Percentiles rank a stretch among this genome's conserved stretches.
phyloP scores from a whole-genome alignment of 2,329 filamentous ascomycete species.

The Ascomycota sp. region DNA sequence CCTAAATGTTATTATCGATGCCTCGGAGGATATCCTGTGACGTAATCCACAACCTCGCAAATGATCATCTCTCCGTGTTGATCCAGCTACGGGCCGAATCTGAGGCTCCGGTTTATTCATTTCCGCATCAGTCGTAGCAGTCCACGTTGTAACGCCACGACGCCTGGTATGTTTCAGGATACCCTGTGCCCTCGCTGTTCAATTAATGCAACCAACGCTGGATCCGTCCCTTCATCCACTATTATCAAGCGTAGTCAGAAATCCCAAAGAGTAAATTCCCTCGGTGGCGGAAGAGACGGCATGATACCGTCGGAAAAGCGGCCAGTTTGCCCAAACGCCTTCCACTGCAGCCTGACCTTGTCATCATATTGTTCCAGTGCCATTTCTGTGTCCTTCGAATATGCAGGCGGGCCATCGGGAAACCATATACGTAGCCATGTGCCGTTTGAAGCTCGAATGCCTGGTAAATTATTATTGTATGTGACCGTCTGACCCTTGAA shows the following conservation, averaged over 20 bases:
- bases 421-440: constrained; percentile 50
- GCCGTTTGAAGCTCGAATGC: constrained; percentile 28
- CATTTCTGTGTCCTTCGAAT: constrained; percentile 42
- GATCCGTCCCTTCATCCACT: too few species aligned
- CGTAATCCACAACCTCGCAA: too few species aligned
- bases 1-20: constrained; percentile 62
- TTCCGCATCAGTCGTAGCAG: too few species aligned
- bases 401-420: constrained; percentile 45
- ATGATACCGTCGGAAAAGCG: constrained; percentile 50
- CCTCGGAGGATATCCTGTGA: constrained; percentile 31
- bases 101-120: too few species aligned
- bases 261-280: constrained; percentile 56
- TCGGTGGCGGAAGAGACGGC: constrained; percentile 57
- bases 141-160: too few species aligned
- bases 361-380: constrained; percentile 35
- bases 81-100: too few species aligned
- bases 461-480: constrained; percentile 32
- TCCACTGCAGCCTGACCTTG: constrained; percentile 41
- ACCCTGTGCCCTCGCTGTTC: too few species aligned
- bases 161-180: too few species aligned
- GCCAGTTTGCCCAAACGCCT: constrained; percentile 41
- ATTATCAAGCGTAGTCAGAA: constrained; percentile 26
- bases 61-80: too few species aligned
- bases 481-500: constrained; percentile 45
- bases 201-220: too few species aligned